Evolutionary conservation across 805 yeast species (phyloP), one percentile per base, ranked within the genome.

Genomic region (Nakazawaea ishiwadae): DNA sequence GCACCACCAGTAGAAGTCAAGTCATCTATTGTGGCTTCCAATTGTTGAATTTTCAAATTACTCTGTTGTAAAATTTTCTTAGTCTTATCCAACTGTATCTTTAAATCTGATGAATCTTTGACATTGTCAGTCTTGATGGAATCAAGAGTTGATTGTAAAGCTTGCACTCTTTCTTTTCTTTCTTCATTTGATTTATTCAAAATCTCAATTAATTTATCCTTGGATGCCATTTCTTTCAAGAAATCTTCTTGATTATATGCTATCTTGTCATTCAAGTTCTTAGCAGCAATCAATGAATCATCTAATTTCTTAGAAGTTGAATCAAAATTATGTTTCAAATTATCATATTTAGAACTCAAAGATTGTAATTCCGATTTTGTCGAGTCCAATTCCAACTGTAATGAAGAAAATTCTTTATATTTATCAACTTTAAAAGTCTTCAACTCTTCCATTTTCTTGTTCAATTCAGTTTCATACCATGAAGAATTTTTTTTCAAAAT

Each of bases 131-230:
- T 49, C 38, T 68, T 62, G 3, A 71, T 59, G 6, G 63, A 69
- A 12, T 69, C 71, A 15, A 71, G 58, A 31, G 69, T 63, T 1
- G 50, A 48, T 46, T 83, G 87, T 17, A 84, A 60, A 39, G 77
- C 75, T 1, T 56, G 52, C 7, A 84, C 69, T 42, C 90, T 67
- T 2, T 59, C 58, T 34, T 67, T 63, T 16, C 79, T 67, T 39
- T 80, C 82, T 3, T 66, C 65, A 5, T 76, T 69, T 0, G 78
- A 60, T 37, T 68, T 72, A 38, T 80, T 78, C 41, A 81, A 65
- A 14, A 84, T 61, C 32, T 73, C 77, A 4, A 77, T 64, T 29
- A 81, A 59, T 37, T 84, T 77, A 37, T 81, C 81, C 56, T 82
- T 86, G 34, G 76, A 60, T 2, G 75, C 56, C 60, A 80, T 71